These are phyloP conservation scores for Torulaspora maleeae DNA, from an alignment of 805 yeast genomes.

Conservation along the genomic window DNA sequence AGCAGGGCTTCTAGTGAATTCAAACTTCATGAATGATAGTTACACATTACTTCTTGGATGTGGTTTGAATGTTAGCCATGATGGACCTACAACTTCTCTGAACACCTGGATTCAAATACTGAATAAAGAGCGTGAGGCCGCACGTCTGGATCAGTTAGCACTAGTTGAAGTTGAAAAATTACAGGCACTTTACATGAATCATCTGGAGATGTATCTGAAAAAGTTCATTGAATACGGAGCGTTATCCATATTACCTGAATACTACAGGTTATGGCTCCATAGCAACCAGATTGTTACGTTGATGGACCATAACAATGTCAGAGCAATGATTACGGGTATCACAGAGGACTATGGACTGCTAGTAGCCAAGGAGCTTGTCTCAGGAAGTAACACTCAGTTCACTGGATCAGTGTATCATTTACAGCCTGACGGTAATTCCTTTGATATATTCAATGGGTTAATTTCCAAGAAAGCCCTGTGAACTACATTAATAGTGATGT, in stretches of 20 bases:
- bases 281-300: slow-evolving; percentile 65
- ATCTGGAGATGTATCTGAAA: slow-evolving; percentile 57
- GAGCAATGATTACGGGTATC: slow-evolving; percentile 73
- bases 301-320: slow-evolving; percentile 46
- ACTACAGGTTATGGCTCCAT: slow-evolving; percentile 87
- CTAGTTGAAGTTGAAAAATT: slow-evolving; percentile 41
- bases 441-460: slow-evolving; percentile 88
- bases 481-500: background rate
- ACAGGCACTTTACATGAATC: slow-evolving; percentile 58
- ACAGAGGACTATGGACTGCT: slow-evolving; percentile 80
- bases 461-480: slow-evolving; percentile 52
- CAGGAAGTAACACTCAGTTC: slow-evolving; percentile 36
- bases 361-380: slow-evolving; percentile 62
- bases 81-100: slow-evolving; percentile 89
- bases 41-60: slow-evolving; percentile 76
- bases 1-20: slow-evolving; percentile 80
- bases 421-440: slow-evolving; percentile 97
- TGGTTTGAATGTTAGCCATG: slow-evolving; percentile 78
- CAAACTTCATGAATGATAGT: slow-evolving; percentile 55
- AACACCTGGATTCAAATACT: slow-evolving; percentile 61
- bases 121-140: slow-evolving; percentile 46
- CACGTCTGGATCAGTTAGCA: slow-evolving; percentile 44
- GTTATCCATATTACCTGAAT: slow-evolving; percentile 56
- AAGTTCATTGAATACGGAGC: slow-evolving; percentile 65
- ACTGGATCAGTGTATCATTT: slow-evolving; percentile 60